These are phyloP conservation scores for Pythium dissimile DNA, from an alignment of 352 stramenopile genomes.

Conservation along the genomic window DNA sequence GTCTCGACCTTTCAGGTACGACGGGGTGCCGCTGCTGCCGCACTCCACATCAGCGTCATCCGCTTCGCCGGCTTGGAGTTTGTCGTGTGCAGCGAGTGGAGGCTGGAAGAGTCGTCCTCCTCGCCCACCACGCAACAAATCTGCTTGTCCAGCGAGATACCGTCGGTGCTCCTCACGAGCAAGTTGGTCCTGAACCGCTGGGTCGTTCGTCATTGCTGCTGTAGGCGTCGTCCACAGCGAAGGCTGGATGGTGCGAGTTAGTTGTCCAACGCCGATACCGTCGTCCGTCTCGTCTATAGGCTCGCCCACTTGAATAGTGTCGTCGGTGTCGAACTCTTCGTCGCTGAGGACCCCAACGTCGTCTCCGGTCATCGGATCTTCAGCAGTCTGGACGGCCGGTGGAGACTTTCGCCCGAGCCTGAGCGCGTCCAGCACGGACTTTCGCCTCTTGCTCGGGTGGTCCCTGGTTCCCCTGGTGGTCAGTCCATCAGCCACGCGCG, in stretches of 20 bases:
- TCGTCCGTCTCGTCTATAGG: slow-evolving; percentile 30
- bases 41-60: not conserved
- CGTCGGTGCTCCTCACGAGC: slow-evolving; percentile 45
- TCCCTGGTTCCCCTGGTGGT: not conserved
- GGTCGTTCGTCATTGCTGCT: slow-evolving; percentile 22
- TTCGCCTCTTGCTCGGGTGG: not conserved
- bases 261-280: slow-evolving; percentile 54
- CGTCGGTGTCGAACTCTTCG: not conserved
- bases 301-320: slow-evolving; percentile 20
- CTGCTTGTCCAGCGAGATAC: slow-evolving; percentile 43
- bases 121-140: slow-evolving; percentile 27
- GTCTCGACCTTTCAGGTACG: slow-evolving; percentile 59
- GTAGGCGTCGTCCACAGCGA: not conserved
- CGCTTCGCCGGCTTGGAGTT: not conserved
- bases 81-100: not conserved
- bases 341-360: not conserved
- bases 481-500: slow-evolving; percentile 1
- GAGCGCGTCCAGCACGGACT: not conserved
- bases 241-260: not conserved
- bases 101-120: not conserved
- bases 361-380: slow-evolving; percentile 9
- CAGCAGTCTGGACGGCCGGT: not conserved
- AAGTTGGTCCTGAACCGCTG: slow-evolving; percentile 46
- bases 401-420: not conserved
- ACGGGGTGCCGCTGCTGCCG: slow-evolving; percentile 14